Evolutionary conservation across 2,329 filamentous ascomycete species (phyloP), one percentile per base, ranked within the genome.

Genomic region (Rosellinia necatrix): DNA sequence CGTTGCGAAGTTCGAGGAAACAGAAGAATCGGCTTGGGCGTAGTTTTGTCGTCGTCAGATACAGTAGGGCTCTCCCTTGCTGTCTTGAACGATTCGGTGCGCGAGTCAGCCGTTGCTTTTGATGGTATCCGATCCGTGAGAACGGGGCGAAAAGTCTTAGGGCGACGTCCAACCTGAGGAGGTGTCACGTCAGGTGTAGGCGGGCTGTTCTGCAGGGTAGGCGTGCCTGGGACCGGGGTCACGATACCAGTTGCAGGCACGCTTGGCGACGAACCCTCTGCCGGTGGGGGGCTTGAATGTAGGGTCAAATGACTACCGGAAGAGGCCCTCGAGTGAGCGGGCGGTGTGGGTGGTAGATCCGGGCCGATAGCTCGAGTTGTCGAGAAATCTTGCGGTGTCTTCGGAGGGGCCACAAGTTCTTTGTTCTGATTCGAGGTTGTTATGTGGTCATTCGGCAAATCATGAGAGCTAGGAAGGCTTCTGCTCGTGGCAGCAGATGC

Each of bases 171-270:
- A 38, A 73, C 71, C 57, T 84, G 81, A 30, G 89, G 89, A 49
- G 88, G 89, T 13, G 89, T 92, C 41, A 88, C 82, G 72, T 91
- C 89, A 29, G 89, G 89, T 3, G 89, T 92, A 27, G 87, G 88
- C 13, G 87, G 87, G 64, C 85, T 89, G 66, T 81, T 80, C 61
- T 87, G 83, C 61, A 84, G 83, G 24, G 84, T 80, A 46, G 87
- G 86, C 4, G 87, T 90, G 51, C 77, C 75, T n/a, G 80, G 81
- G 38, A 58, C 59, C 8, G 76, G 65, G 51, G 71, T 74, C 44
- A 68, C 67, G 49, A 72, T 70, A 38, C 72, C 70, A 59, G 72
- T 71, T 49, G 76, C 70, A 46, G 71, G 22, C 34, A 29, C 67
- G 62, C 74, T 77, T 52, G 70, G 72, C 53, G 72, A 66, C 29